phyloP scores from a whole-genome alignment of 352 stramenopile genomes.

The Peronospora destructor region DNA sequence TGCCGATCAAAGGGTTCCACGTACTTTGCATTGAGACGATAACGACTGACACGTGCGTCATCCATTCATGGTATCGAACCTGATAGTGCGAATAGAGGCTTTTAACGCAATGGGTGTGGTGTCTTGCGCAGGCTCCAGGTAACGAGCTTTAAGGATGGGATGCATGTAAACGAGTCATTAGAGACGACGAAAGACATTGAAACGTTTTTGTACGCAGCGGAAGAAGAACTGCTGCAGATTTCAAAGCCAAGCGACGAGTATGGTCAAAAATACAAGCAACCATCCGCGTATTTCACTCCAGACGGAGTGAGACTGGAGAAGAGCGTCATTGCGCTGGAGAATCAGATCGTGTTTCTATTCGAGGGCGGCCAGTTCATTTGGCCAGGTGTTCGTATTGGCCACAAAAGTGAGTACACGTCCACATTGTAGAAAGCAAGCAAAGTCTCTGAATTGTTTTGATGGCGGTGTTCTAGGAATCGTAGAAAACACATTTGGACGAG shows the following conservation, averaged over 20 bases:
- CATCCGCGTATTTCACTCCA: conserved; percentile 51
- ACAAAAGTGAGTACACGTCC: conserved; percentile 48
- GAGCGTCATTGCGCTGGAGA: conserved; percentile 29
- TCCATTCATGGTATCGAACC: neutral
- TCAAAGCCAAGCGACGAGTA: conserved; percentile 17
- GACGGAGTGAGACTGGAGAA: conserved; percentile 40
- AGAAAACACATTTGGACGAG: neutral
- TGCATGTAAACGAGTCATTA: conserved; percentile 21
- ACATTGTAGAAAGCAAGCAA: conserved; percentile 14
- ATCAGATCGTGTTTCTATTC: conserved; percentile 59
- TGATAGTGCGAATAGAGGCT: no score
- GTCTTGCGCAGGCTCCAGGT: conserved; percentile 30
- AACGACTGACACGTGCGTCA: conserved; percentile 36
- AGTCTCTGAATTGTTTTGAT: no score
- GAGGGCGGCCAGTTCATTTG: conserved; percentile 45
- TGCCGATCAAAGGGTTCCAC: conserved; percentile 63
- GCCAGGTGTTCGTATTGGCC: conserved; percentile 46
- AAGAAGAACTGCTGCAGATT: conserved; percentile 42
- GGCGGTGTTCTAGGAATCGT: neutral
- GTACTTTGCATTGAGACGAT: conserved; percentile 54
- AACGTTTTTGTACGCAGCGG: conserved; percentile 30
- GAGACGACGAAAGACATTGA: conserved; percentile 36
- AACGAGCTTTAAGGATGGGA: conserved; percentile 40
- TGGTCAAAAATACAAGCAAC: conserved; percentile 54
- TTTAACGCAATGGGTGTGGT: conserved; percentile 2